Percentiles rank a stretch among this genome's conserved stretches.
These are phyloP conservation scores for Serendipita sp. DNA, from an alignment of 768 basidiomycete species.

Conservation along the genomic window DNA sequence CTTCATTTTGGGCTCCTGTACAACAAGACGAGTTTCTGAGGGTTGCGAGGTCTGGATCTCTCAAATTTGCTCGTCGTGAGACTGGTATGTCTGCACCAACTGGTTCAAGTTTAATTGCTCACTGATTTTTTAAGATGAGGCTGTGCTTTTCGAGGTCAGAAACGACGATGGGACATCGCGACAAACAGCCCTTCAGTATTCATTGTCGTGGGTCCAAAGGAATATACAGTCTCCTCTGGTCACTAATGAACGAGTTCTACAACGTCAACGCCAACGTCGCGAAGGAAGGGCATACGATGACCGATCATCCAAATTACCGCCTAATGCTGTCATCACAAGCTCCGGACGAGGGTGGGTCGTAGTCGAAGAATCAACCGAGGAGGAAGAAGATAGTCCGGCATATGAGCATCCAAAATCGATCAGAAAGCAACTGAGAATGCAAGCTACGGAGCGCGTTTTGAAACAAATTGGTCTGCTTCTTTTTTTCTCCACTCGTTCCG, in stretches of 20 bases:
- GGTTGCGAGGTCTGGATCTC: background rate
- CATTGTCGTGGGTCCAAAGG: background rate
- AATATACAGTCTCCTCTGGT: background rate
- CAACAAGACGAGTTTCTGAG: background rate
- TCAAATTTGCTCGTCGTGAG: background rate
- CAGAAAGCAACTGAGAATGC: background rate
- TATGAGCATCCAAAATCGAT: background rate
- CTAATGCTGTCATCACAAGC: background rate
- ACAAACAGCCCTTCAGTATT: background rate
- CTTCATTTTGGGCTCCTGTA: background rate
- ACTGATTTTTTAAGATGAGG: background rate
- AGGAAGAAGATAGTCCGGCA: background rate
- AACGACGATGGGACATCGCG: background rate
- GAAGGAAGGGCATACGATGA: background rate
- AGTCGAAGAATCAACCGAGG: background rate
- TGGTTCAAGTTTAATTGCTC: background rate
- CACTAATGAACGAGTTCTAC: background rate
- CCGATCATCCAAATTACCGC: background rate
- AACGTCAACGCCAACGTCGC: background rate
- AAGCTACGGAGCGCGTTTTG: background rate
- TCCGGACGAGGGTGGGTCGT: background rate
- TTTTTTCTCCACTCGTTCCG: no score
- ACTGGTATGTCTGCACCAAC: background rate
- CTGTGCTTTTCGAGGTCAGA: background rate
- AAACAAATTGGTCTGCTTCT: background rate